Evolutionary conservation across 352 stramenopile genomes (phyloP), one percentile per base, ranked within the genome.

Genomic region (Elongisporangium anandrum): DNA sequence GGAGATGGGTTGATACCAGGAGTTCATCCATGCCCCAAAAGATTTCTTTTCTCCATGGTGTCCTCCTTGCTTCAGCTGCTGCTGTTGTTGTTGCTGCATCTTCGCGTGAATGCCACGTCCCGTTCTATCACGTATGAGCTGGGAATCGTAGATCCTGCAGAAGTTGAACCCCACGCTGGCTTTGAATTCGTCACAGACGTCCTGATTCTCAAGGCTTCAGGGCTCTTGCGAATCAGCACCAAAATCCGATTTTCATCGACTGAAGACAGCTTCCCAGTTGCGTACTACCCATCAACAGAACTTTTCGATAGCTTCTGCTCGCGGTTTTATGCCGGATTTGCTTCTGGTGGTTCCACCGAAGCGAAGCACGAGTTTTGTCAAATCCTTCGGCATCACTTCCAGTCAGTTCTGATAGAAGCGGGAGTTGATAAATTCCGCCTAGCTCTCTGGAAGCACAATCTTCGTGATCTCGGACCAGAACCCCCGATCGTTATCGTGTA

Each of bases 401-500:
- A 59, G 20, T 19, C 19, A 13, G 8, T 52, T 0, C 21, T 45
- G 15, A 21, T 15, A 4, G 20, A 45, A 39, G 51, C 10, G 53
- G 24, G 9, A 1, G 41, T 67, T 13, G 45, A 61, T n/a, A 23
- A 1, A 0, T 57, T 57, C 6, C 51, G 53, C 38, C 47, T 77
- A 19, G 66, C 67, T 29, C 47, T 77, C 19, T 75, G 69, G 69
- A 60, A 47, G 16, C 59, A 76, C 49, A 77, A 73, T 23, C 58
- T 77, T 22, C 66, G 50, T 15, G 52, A 52, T 51, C 19, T 69
- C 20, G 17, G 54, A 29, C 48, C 59, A 17, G 39, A 75, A 3
- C 7, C 56, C 21, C 12, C 60, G 13, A 52, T 62, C 15, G 38
- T 60, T 0, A 56, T 77, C 20, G 72, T 57, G 24, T 73, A 76